Percentiles rank a stretch among this genome's conserved stretches.
These are phyloP conservation scores for Ceratobasidium sp. DNA, from an alignment of 1,284 basidiomycete species.

Conservation along the genomic window DNA sequence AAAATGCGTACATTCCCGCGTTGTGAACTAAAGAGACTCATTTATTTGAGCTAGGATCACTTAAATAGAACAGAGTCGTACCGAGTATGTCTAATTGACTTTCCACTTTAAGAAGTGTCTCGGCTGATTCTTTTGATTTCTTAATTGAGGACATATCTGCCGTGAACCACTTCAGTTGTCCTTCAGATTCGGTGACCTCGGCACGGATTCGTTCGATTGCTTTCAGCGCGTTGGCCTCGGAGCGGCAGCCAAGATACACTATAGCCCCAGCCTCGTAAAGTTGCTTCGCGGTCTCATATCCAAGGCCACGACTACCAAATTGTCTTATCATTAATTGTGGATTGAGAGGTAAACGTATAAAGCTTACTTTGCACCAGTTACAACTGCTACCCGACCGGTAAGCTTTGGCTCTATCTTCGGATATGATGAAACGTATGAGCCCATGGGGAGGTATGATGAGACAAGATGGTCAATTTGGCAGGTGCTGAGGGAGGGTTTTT, in stretches of 20 bases:
- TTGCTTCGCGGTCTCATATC: slow-evolving; percentile 14
- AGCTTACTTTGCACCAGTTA: not conserved
- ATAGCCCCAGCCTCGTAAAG: slow-evolving; percentile 20
- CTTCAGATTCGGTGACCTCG: slow-evolving; percentile 3
- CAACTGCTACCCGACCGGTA: not conserved
- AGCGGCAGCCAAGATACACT: slow-evolving; percentile 17
- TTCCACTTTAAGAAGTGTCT: slow-evolving; percentile 11
- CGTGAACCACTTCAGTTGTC: slow-evolving; percentile 18
- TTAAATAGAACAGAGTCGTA: not conserved
- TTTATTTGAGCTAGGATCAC: too few relatives aligned
- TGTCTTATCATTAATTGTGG: not conserved
- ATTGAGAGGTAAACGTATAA: not conserved
- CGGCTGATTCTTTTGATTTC: not conserved
- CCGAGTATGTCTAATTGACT: slow-evolving; percentile 17
- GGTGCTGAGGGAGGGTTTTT: too few relatives aligned
- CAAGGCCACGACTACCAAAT: slow-evolving; percentile 11
- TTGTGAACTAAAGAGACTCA: too few relatives aligned
- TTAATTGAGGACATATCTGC: slow-evolving; percentile 21
- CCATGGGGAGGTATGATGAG: not conserved
- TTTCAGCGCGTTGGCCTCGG: not conserved
- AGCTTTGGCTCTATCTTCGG: not conserved
- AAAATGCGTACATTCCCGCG: not conserved
- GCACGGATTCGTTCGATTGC: not conserved
- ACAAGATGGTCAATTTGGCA: too few relatives aligned
- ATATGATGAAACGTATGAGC: not conserved